These are phyloP conservation scores for Pleurotus tuoliensis DNA, from an alignment of 768 basidiomycete genomes.

Conservation along the genomic window DNA sequence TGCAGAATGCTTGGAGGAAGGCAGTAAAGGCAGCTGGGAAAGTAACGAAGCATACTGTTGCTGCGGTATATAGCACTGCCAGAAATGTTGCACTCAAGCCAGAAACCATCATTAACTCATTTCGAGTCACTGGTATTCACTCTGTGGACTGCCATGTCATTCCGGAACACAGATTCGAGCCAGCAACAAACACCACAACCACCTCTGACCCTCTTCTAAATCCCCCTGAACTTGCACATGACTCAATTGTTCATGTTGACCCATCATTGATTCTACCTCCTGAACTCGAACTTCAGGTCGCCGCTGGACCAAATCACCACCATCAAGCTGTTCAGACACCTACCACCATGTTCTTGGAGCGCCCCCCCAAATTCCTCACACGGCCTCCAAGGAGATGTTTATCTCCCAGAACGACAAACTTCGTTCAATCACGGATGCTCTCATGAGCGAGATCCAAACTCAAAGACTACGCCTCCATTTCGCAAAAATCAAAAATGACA, in stretches of 20 bases:
- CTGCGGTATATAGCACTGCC: slow-evolving; percentile 10
- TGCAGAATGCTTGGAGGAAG: slow-evolving; percentile 24
- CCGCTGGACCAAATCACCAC: neutral
- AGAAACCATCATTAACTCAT: slow-evolving; percentile 16
- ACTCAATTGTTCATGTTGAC: neutral
- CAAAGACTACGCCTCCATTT: too few species aligned
- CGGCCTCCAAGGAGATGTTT: too few species aligned
- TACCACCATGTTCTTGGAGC: too few species aligned
- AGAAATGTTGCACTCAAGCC: slow-evolving; percentile 10
- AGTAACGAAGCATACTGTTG: neutral
- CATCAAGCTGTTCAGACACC: too few species aligned
- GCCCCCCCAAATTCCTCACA: too few species aligned
- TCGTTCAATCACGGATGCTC: too few species aligned
- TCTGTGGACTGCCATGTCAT: slow-evolving; percentile 15
- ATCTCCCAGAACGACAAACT: too few species aligned
- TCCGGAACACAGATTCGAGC: slow-evolving; percentile 5
- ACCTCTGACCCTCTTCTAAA: neutral
- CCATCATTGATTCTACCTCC: neutral
- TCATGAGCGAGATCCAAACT: neutral
- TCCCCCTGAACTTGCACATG: neutral
- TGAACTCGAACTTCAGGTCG: neutral
- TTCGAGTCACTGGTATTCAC: slow-evolving; percentile 17
- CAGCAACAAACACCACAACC: slow-evolving; percentile 2
- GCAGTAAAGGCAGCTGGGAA: slow-evolving; percentile 13
- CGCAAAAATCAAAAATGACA: too few species aligned